Conservation (phyloP, 2,329 filamentous ascomycete species). For the Berkeleyomyces basicola region DNA sequence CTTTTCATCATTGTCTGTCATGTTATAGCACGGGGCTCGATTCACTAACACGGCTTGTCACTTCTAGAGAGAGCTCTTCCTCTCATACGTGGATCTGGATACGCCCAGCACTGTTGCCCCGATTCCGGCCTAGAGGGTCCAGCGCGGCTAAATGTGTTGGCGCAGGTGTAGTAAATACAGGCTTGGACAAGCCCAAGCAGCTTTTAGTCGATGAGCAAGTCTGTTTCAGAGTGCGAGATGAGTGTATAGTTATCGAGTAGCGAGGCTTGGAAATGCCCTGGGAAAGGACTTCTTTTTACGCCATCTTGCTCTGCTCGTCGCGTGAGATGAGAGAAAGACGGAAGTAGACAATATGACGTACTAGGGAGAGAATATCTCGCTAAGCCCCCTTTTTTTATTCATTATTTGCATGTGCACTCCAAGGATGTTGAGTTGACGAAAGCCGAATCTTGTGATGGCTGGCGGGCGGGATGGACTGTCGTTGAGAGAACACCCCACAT, state of each 20-base stretch:
- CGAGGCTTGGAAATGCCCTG: neutral
- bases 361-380: neutral
- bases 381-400: neutral
- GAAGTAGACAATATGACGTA: neutral
- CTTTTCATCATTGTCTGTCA: neutral
- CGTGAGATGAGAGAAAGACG: neutral
- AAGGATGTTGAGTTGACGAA: no score
- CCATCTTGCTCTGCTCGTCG: no score
- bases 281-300: neutral
- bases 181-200: neutral
- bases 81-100: conserved; percentile 47
- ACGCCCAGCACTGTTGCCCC: conserved; percentile 20
- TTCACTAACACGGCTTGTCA: neutral
- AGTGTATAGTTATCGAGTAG: neutral
- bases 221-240: neutral
- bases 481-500: neutral
- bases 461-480: neutral
- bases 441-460: neutral
- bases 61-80: conserved; percentile 33
- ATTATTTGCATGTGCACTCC: no score
- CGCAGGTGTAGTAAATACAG: neutral
- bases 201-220: neutral
- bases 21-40: neutral
- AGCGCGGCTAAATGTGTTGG: neutral
- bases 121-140: neutral